phyloP scores from a whole-genome alignment of 371 early-diverging fungal genomes.

The Mortierella sp. region DNA sequence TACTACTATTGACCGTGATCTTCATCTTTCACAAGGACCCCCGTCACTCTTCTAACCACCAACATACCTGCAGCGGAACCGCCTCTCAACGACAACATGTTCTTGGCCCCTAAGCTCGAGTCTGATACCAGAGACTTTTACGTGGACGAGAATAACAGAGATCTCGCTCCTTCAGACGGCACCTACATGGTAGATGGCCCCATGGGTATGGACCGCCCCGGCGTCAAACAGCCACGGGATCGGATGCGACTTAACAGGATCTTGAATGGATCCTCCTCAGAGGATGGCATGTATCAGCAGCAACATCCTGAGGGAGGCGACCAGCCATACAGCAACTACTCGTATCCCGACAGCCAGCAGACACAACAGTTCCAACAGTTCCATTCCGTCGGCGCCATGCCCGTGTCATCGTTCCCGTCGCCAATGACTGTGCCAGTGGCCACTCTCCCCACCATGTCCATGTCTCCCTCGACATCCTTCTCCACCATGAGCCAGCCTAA shows the following conservation, averaged over 20 bases:
- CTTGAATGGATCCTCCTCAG: slow-evolving; percentile 32
- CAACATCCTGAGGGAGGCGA: slow-evolving; percentile 15
- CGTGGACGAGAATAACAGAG: slow-evolving; percentile 34
- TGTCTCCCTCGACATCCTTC: slow-evolving; percentile 40
- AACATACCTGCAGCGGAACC: slow-evolving; percentile 19
- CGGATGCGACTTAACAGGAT: slow-evolving; percentile 47
- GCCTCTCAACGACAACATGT: slow-evolving; percentile 26
- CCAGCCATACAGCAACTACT: slow-evolving; percentile 18
- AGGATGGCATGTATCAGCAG: slow-evolving; percentile 31
- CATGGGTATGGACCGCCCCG: slow-evolving; percentile 19
- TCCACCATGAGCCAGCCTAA: slow-evolving; percentile 38
- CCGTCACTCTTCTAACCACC: slow-evolving; percentile 14
- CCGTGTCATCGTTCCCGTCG: slow-evolving; percentile 37
- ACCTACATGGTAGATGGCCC: slow-evolving; percentile 29
- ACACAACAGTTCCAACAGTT: slow-evolving; percentile 31
- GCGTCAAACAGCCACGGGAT: slow-evolving; percentile 47
- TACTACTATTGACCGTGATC: slow-evolving; percentile 23
- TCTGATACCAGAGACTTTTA: slow-evolving; percentile 41
- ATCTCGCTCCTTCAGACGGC: slow-evolving; percentile 19
- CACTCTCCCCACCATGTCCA: slow-evolving; percentile 39
- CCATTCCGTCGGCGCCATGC: slow-evolving; percentile 28
- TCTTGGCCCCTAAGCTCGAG: slow-evolving; percentile 35
- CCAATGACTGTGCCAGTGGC: slow-evolving; percentile 44
- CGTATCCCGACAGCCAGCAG: slow-evolving; percentile 22
- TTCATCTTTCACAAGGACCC: slow-evolving; percentile 17